Conservation (phyloP, 495 filamentous ascomycete genomes). For the Penicillium silybi region DNA sequence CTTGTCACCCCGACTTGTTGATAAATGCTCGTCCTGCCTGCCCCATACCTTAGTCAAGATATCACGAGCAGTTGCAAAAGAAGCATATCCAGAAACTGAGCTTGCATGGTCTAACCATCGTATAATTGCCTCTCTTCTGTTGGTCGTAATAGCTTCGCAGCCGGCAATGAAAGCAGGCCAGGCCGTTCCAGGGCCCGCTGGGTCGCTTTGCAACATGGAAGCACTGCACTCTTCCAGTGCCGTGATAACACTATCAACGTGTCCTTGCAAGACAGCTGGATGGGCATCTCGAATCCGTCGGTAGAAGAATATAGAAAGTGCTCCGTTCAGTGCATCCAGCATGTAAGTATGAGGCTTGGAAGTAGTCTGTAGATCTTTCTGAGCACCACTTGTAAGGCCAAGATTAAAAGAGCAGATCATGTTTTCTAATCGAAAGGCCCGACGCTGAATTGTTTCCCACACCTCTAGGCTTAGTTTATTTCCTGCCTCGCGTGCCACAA, state of each 20-base stretch:
- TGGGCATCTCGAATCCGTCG: constrained; percentile 27
- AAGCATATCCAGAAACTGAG: constrained; percentile 20
- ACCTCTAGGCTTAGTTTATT: constrained; percentile 18
- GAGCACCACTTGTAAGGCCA: constrained; percentile 6
- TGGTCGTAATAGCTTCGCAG: constrained; percentile 25
- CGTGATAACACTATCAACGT: constrained; percentile 31
- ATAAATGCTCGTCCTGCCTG: constrained; percentile 27
- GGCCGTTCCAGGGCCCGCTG: constrained; percentile 24
- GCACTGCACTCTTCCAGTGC: constrained; percentile 22
- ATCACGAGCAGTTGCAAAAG: constrained; percentile 20
- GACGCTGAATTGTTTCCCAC: constrained; percentile 30
- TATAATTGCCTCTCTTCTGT: constrained; percentile 20
- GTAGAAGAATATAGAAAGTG: constrained; percentile 35
- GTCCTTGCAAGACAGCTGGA: constrained; percentile 26
- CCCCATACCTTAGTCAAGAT: constrained; percentile 29
- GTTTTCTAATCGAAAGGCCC: constrained; percentile 29
- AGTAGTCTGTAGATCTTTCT: constrained; percentile 7
- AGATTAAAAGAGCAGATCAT: constrained; percentile 32
- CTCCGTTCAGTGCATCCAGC: constrained; percentile 27
- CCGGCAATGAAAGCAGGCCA: constrained; percentile 37
- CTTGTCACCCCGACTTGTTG: constrained; percentile 15
- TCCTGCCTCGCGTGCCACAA: constrained; percentile 7
- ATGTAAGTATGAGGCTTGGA: constrained; percentile 21
- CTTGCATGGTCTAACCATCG: constrained; percentile 22
- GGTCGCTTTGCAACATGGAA: constrained; percentile 10